phyloP scores from a whole-genome alignment of 1,139 yeast genomes.

The Zygotorulaspora mrakii region DNA sequence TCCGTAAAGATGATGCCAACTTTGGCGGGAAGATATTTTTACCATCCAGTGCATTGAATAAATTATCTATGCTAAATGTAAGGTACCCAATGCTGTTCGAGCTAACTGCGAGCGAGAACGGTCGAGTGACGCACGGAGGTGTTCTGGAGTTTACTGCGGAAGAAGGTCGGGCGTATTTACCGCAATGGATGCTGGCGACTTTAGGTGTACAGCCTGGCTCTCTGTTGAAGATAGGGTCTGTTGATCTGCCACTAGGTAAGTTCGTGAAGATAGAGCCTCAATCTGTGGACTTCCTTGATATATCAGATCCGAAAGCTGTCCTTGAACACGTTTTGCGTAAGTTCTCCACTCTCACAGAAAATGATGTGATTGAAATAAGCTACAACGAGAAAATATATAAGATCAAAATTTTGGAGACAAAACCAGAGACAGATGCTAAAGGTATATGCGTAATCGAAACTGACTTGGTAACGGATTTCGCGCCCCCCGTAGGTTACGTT shows the following conservation, averaged over 20 bases:
- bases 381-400: constrained; percentile 79
- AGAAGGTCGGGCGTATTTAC: constrained; percentile 91
- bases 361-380: constrained; percentile 79
- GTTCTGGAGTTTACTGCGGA: constrained; percentile 95
- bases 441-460: constrained; percentile 96
- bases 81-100: constrained; percentile 95
- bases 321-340: constrained; percentile 86
- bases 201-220: constrained; percentile 73
- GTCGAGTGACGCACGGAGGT: constrained; percentile 74
- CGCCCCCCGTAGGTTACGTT: constrained; percentile 97
- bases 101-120: constrained; percentile 62
- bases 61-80: constrained; percentile 80
- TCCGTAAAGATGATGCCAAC: constrained; percentile 76
- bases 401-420: constrained; percentile 81
- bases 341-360: constrained; percentile 81
- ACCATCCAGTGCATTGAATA: constrained; percentile 90
- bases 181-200: constrained; percentile 95
- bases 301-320: constrained; percentile 94
- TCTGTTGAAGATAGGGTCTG: constrained; percentile 65
- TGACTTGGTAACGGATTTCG: constrained; percentile 94
- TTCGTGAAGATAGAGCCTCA: constrained; percentile 96
- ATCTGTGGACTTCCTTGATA: constrained; percentile 85
- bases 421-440: constrained; percentile 61
- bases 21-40: constrained; percentile 95
- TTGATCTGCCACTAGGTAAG: constrained; percentile 79